Evolutionary conservation across 345 rosid species (phyloP).

Genomic region (Gynandropsis gynandra): DNA sequence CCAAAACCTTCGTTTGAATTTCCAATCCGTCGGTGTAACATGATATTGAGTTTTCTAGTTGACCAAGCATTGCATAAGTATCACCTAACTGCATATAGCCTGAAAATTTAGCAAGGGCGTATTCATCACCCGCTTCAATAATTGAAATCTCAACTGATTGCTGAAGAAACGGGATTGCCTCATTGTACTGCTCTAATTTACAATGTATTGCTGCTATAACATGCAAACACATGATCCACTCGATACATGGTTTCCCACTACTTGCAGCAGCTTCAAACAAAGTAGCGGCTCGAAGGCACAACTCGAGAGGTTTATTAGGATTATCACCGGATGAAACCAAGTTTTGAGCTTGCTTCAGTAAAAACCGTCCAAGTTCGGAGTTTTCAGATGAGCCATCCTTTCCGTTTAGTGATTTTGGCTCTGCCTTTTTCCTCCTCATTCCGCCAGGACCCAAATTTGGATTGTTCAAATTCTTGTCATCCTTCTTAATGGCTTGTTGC

Average conservation of each 20-base stretch:
- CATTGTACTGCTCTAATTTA: constrained; percentile 59
- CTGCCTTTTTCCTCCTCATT: constrained; percentile 44
- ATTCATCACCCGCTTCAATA: constrained; percentile 63
- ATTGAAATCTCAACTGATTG: constrained; percentile 65
- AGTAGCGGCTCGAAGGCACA: constrained; percentile 62
- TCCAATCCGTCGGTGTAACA: constrained; percentile 70
- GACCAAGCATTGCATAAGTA: constrained; percentile 81
- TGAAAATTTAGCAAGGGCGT: constrained; percentile 80
- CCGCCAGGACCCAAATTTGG: constrained; percentile 28
- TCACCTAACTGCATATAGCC: constrained; percentile 96
- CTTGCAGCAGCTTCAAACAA: constrained; percentile 52
- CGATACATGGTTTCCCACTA: constrained; percentile 57
- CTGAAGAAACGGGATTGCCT: constrained; percentile 73
- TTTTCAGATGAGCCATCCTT: constrained; percentile 34
- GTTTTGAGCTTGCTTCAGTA: constrained; percentile 69
- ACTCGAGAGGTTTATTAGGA: constrained; percentile 61
- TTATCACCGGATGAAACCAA: constrained; percentile 68
- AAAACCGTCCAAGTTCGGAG: constrained; percentile 57
- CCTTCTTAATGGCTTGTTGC: constrained; percentile 34
- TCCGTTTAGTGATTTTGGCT: constrained; percentile 42
- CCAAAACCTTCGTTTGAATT: constrained; percentile 62
- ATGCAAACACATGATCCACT: constrained; percentile 78
- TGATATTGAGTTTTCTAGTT: constrained; percentile 61
- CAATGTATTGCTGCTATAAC: constrained; percentile 80
- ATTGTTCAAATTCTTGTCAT: constrained; percentile 36